Evolutionary conservation across 1,284 basidiomycete species (phyloP).

Genomic region (Cryptococcus maquisensis): DNA sequence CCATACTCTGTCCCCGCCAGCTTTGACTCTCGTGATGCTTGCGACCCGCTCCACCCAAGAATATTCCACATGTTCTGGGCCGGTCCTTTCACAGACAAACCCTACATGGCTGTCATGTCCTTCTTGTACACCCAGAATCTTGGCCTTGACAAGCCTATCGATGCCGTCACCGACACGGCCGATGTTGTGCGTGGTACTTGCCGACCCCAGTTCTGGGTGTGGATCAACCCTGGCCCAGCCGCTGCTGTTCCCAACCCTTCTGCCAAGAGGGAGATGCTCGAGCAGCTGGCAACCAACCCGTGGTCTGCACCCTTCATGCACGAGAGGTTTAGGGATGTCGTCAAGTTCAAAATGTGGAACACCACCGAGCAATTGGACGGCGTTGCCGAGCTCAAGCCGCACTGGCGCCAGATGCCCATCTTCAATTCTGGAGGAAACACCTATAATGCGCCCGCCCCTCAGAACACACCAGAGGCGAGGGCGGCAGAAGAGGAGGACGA

Average conservation of each 20-base stretch:
- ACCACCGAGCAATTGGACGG: conserved; percentile 82
- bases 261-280: conserved; percentile 64
- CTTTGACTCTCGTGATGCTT: conserved; percentile 51
- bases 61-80: conserved; percentile 85
- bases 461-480: conserved; percentile 16
- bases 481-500: conserved; percentile 49
- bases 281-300: conserved; percentile 65
- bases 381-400: conserved; percentile 67
- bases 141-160: conserved; percentile 56
- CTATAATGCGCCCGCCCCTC: conserved; percentile 47
- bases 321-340: conserved; percentile 68
- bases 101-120: conserved; percentile 70
- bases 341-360: conserved; percentile 85
- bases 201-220: conserved; percentile 76
- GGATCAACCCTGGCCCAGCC: conserved; percentile 74
- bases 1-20: conserved; percentile 29
- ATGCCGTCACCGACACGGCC: conserved; percentile 6
- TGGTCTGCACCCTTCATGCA: conserved; percentile 83
- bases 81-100: conserved; percentile 77
- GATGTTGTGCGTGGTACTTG: conserved; percentile 51
- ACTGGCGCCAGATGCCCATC: conserved; percentile 65
- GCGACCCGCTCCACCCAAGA: conserved; percentile 65
- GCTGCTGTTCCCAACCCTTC: conserved; percentile 65
- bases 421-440: conserved; percentile 73
- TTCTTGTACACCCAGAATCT: conserved; percentile 78